phyloP scores from a whole-genome alignment of 1,284 basidiomycete genomes.

The Apiotrichum akiyoshidainum region DNA sequence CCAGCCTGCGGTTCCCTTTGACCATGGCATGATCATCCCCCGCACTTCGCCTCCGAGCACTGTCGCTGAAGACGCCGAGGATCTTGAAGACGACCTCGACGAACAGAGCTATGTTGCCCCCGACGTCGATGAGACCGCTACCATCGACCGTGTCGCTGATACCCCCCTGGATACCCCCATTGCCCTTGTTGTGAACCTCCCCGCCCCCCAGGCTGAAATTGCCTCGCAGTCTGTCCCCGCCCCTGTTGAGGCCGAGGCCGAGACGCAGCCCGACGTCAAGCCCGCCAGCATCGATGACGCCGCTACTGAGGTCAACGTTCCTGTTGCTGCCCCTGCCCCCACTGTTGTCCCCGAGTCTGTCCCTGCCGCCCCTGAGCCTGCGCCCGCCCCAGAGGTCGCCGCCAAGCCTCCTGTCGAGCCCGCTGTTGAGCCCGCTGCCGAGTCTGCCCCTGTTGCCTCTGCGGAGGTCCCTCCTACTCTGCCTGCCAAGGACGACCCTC shows the following conservation, averaged over 20 bases:
- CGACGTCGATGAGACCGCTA: not conserved
- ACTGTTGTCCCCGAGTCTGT: not conserved
- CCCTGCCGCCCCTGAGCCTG: not conserved
- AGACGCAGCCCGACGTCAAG: not conserved
- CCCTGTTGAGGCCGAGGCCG: not conserved
- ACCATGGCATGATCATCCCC: constrained; percentile 3
- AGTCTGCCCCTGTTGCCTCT: not conserved
- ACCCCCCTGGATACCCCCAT: not conserved
- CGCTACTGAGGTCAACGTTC: too few species aligned
- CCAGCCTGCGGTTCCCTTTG: not conserved
- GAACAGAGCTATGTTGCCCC: not conserved
- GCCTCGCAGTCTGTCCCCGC: too few species aligned
- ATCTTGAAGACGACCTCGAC: not conserved
- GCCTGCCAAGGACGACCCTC: not conserved
- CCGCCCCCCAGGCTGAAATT: too few species aligned
- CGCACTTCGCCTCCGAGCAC: constrained; percentile 16
- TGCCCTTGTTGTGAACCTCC: not conserved
- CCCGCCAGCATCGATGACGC: too few species aligned
- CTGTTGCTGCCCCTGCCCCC: not conserved
- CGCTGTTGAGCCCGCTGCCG: not conserved
- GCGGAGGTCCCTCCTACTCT: not conserved
- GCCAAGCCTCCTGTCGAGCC: not conserved
- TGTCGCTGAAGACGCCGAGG: constrained; percentile 13
- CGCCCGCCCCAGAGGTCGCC: not conserved
- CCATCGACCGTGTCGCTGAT: not conserved